phyloP scores from a whole-genome alignment of 2,329 filamentous ascomycete genomes.

The Penicillium olsonii region DNA sequence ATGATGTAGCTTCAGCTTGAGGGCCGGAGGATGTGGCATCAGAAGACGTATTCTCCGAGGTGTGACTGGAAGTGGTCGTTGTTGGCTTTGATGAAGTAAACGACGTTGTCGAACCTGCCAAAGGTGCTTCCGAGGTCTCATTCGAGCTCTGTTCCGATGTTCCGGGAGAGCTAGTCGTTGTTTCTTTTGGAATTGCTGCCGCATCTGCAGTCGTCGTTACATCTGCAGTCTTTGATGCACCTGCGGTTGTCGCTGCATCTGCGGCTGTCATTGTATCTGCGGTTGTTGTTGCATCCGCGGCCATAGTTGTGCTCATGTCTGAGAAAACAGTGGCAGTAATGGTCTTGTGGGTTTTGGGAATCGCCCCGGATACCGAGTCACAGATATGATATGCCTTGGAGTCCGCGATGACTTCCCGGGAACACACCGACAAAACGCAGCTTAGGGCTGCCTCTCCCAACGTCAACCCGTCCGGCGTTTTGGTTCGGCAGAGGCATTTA shows the following conservation, averaged over 20 bases:
- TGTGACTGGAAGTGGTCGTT: slow-evolving; percentile 16
- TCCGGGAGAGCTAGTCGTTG: slow-evolving; percentile 4
- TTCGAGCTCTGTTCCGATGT: background rate
- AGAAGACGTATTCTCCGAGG: slow-evolving; percentile 16
- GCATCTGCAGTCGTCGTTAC: slow-evolving; percentile 3
- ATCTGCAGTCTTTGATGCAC: background rate
- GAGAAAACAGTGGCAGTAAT: slow-evolving; percentile 39
- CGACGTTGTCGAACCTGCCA: slow-evolving; percentile 5
- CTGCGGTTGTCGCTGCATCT: background rate
- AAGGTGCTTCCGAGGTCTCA: background rate
- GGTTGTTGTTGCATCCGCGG: slow-evolving; percentile 4
- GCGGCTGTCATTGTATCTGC: slow-evolving; percentile 1
- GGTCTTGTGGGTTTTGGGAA: slow-evolving; percentile 37
- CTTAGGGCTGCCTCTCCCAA: slow-evolving; percentile 71
- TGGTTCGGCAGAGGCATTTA: slow-evolving; percentile 64
- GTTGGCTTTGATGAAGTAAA: slow-evolving; percentile 12
- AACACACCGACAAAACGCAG: slow-evolving; percentile 64
- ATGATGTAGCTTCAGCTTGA: background rate
- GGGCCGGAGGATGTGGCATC: slow-evolving; percentile 20
- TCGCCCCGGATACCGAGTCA: slow-evolving; percentile 37
- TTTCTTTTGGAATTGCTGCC: no score
- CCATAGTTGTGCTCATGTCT: slow-evolving; percentile 10
- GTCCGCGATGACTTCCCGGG: slow-evolving; percentile 46
- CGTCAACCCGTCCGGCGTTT: slow-evolving; percentile 64
- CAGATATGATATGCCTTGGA: slow-evolving; percentile 60